These are phyloP conservation scores for Colletotrichum lupini DNA, from an alignment of 2,329 filamentous ascomycete species.

Conservation along the genomic window DNA sequence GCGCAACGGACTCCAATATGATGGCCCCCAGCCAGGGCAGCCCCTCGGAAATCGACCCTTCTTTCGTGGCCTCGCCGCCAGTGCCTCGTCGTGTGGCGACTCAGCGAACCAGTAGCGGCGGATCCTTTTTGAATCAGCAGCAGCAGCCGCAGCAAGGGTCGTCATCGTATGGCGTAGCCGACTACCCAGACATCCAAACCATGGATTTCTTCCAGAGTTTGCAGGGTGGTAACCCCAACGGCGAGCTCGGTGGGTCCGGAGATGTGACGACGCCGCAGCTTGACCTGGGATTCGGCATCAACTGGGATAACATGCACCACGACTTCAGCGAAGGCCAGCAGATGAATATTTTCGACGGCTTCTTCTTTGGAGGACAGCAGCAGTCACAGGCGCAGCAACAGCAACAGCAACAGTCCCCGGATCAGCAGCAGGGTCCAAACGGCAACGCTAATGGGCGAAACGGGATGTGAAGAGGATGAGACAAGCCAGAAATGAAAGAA, in stretches of 20 bases:
- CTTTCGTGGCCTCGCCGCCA: slow-evolving; percentile 58
- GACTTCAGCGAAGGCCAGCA: slow-evolving; percentile 70
- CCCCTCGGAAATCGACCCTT: slow-evolving; percentile 50
- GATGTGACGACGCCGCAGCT: slow-evolving; percentile 60
- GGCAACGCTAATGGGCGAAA: slow-evolving; percentile 2
- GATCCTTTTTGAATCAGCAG: slow-evolving; percentile 46
- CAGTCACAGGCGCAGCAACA: slow-evolving; percentile 21
- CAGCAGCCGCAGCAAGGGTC: slow-evolving; percentile 47
- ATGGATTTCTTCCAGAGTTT: slow-evolving; percentile 66
- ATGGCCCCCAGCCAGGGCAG: slow-evolving; percentile 44
- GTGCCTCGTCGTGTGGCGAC: slow-evolving; percentile 49
- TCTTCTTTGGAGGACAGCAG: slow-evolving; percentile 74
- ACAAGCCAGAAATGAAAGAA: neutral
- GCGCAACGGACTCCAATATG: slow-evolving; percentile 51
- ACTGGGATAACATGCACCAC: slow-evolving; percentile 71
- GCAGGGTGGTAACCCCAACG: slow-evolving; percentile 43
- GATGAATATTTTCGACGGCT: slow-evolving; percentile 77
- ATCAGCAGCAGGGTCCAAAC: slow-evolving; percentile 34
- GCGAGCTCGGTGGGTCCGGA: slow-evolving; percentile 37
- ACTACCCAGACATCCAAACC: slow-evolving; percentile 61
- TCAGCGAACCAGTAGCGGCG: slow-evolving; percentile 44
- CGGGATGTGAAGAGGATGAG: neutral
- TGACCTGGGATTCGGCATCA: slow-evolving; percentile 75
- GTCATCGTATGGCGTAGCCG: slow-evolving; percentile 41
- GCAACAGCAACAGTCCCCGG: neutral